Conservation (phyloP, 805 yeast genomes). For the Huiozyma naganishii region DNA sequence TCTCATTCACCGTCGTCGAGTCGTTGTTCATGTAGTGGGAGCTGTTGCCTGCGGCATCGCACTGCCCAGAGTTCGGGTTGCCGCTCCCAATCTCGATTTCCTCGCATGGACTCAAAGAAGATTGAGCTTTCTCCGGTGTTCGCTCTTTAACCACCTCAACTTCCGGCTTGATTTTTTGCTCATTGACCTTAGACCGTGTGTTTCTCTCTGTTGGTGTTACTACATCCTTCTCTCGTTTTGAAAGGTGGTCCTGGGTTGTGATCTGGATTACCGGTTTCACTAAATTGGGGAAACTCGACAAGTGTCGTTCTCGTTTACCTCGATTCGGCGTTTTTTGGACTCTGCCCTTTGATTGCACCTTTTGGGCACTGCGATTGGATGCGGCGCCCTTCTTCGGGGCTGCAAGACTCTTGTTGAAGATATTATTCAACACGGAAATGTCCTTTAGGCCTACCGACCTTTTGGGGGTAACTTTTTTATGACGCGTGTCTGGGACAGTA, state of each 20-base stretch:
- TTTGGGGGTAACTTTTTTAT: constrained; percentile 1
- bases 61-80: not conserved
- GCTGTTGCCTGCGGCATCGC: not conserved
- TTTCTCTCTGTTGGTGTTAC: not conserved
- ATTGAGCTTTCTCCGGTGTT: not conserved
- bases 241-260: constrained; percentile 8
- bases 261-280: constrained; percentile 7
- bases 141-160: not conserved
- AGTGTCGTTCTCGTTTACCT: constrained; percentile 7
- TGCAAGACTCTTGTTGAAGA: constrained; percentile 6
- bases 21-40: not conserved
- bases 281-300: constrained; percentile 6
- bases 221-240: not conserved
- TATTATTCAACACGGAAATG: constrained; percentile 17
- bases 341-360: not conserved
- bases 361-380: not conserved
- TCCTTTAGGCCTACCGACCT: constrained; percentile 11
- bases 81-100: not conserved
- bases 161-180: constrained; percentile 7
- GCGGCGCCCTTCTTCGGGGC: not conserved
- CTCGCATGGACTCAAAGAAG: not conserved
- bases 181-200: not conserved
- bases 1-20: not conserved
- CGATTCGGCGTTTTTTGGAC: not conserved
- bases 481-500: not conserved